A percentile compares a stretch with the other conserved stretches of the same genome.
phyloP scores from a whole-genome alignment of 2,329 filamentous ascomycete genomes.

The Cucurbitaria berberidis region DNA sequence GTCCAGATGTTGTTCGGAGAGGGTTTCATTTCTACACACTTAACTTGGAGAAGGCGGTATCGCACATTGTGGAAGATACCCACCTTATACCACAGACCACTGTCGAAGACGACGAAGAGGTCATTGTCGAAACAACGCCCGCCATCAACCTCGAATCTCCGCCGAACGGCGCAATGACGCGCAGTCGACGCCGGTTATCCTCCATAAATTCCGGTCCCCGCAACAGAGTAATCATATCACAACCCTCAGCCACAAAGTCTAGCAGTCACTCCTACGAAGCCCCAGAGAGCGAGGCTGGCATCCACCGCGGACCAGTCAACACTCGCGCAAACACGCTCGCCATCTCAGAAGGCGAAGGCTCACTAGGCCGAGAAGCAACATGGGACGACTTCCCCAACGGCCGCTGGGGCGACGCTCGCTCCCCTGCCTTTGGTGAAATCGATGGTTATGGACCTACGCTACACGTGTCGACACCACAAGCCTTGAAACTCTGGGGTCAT shows the following conservation, averaged over 20 bases:
- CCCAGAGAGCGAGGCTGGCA: conserved; percentile 75
- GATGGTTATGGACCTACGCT: conserved; percentile 98
- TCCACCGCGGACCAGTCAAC: conserved; percentile 75
- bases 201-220: conserved; percentile 83
- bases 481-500: conserved; percentile 82
- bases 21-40: conserved; percentile 98
- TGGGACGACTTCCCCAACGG: conserved; percentile 99
- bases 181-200: conserved; percentile 68
- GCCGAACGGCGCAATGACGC: conserved; percentile 31
- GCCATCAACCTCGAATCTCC: conserved; percentile 40
- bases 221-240: conserved; percentile 84
- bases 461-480: conserved; percentile 85
- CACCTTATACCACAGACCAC: conserved; percentile 72
- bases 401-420: conserved; percentile 90
- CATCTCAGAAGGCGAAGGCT: conserved; percentile 91
- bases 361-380: conserved; percentile 89
- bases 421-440: conserved; percentile 87
- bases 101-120: conserved; percentile 50
- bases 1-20: conserved; percentile 51
- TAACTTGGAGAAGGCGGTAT: conserved; percentile 94
- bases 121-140: conserved; percentile 56
- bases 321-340: conserved; percentile 83
- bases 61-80: conserved; percentile 86
- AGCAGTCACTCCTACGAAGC: conserved; percentile 64
- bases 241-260: conserved; percentile 62